Conservation (phyloP, 257 asterid species). For the Knoxia roxburghii region DNA sequence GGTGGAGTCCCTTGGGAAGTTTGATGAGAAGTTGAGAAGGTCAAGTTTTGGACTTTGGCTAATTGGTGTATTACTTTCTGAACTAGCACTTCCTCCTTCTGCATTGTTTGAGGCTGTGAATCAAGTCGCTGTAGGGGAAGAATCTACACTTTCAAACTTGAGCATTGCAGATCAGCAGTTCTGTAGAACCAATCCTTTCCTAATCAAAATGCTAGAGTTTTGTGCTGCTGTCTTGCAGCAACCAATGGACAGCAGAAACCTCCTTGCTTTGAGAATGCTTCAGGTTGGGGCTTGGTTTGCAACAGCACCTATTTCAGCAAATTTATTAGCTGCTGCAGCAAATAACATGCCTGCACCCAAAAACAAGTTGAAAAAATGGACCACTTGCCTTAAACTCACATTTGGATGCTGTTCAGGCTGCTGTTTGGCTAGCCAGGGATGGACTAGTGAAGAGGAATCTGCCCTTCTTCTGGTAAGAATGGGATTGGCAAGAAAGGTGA, state of each 20-base stretch:
- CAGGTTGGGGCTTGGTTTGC: constrained; percentile 80
- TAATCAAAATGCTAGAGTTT: constrained; percentile 49
- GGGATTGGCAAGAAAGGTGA: constrained; percentile 63
- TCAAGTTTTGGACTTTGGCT: constrained; percentile 66
- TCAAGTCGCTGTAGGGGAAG: constrained; percentile 47
- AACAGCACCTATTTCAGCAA: constrained; percentile 58
- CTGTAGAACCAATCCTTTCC: constrained; percentile 47
- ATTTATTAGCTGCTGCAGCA: constrained; percentile 61
- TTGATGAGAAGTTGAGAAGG: constrained; percentile 57
- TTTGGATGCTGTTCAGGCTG: constrained; percentile 42
- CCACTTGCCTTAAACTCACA: constrained; percentile 39
- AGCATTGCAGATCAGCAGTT: constrained; percentile 49
- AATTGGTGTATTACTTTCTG: constrained; percentile 62
- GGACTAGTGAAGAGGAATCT: constrained; percentile 74
- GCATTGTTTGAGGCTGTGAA: constrained; percentile 60
- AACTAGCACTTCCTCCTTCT: constrained; percentile 56
- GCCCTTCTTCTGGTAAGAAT: constrained; percentile 53
- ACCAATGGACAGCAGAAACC: constrained; percentile 32
- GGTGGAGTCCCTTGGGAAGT: constrained; percentile 47
- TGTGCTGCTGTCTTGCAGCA: constrained; percentile 43
- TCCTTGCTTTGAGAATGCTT: constrained; percentile 57
- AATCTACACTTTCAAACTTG: constrained; percentile 27
- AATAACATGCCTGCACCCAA: constrained; percentile 38
- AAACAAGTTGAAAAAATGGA: constrained; percentile 50
- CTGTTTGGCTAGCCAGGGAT: constrained; percentile 41